Evolutionary conservation across 2,329 filamentous ascomycete species (phyloP).

Genomic region (Paracoccidioides lutzii): DNA sequence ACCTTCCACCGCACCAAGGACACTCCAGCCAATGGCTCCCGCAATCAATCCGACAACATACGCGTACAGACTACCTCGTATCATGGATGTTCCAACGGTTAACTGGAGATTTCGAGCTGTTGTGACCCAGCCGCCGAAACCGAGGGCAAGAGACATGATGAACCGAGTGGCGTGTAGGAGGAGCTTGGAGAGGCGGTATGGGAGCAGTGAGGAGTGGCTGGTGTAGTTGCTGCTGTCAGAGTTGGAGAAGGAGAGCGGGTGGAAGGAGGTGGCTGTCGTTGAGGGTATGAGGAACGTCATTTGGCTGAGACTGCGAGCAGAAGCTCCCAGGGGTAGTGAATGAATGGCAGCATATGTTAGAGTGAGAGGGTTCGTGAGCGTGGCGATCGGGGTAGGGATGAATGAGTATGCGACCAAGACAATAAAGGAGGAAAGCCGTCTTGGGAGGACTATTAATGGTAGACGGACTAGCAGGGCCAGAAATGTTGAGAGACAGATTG

Average conservation of each 20-base stretch:
- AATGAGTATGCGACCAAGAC: conserved; percentile 64
- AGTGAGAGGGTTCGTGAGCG: conserved; percentile 79
- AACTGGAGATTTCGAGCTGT: conserved; percentile 69
- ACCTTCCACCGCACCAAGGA: conserved; percentile 81
- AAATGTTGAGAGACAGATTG: conserved; percentile 77
- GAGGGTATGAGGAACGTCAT: conserved; percentile 67
- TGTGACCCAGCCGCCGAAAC: conserved; percentile 93
- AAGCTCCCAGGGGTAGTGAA: conserved; percentile 64
- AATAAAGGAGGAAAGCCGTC: conserved; percentile 55
- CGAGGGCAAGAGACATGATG: conserved; percentile 79
- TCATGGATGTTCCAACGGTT: conserved; percentile 31
- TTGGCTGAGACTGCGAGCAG: conserved; percentile 66
- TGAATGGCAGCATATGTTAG: conserved; percentile 91
- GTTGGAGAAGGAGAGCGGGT: conserved; percentile 33
- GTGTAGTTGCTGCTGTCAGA: conserved; percentile 26
- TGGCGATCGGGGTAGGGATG: conserved; percentile 71
- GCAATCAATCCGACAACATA: conserved; percentile 89
- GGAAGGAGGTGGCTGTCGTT: conserved; percentile 53
- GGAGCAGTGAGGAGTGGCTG: conserved; percentile 48
- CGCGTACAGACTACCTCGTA: conserved; percentile 77
- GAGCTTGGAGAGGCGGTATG: conserved; percentile 83
- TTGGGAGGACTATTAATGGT: conserved; percentile 71
- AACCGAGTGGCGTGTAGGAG: conserved; percentile 81
- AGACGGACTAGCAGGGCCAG: conserved; percentile 68
- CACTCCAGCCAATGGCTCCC: conserved; percentile 86